These are phyloP conservation scores for Aureobasidium zeae DNA, from an alignment of 2,329 filamentous ascomycete genomes.

Conservation along the genomic window DNA sequence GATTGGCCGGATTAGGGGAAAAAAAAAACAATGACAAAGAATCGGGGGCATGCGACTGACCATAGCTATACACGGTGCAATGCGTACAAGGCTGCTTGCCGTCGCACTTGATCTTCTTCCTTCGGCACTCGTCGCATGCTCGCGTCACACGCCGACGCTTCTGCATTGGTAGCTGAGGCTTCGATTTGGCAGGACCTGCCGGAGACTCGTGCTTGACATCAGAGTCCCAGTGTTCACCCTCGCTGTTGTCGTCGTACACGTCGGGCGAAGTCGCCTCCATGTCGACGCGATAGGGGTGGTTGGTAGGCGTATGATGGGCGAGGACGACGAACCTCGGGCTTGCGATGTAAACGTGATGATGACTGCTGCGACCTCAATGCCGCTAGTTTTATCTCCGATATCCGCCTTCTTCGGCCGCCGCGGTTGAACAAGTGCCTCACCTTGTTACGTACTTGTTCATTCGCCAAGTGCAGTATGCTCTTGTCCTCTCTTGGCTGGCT, in stretches of 20 bases:
- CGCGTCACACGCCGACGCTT: constrained; percentile 81
- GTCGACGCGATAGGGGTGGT: neutral
- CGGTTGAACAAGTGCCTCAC: too few relatives aligned
- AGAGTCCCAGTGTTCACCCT: constrained; percentile 23
- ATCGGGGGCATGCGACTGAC: constrained; percentile 42
- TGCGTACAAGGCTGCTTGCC: constrained; percentile 60
- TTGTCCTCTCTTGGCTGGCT: neutral
- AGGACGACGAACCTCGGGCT: neutral
- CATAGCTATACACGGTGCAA: constrained; percentile 97
- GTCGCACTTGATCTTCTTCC: constrained; percentile 51
- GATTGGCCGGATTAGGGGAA: too few relatives aligned
- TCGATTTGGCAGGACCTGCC: constrained; percentile 16
- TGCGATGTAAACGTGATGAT: constrained; percentile 2
- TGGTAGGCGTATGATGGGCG: too few relatives aligned
- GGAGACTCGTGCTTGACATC: constrained; percentile 27
- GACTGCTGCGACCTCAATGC: constrained; percentile 7
- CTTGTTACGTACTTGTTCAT: constrained; percentile 5
- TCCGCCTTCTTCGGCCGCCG: constrained; percentile 8
- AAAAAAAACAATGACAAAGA: too few relatives aligned
- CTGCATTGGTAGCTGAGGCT: constrained; percentile 24
- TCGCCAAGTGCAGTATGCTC: constrained; percentile 2
- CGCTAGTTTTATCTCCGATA: constrained; percentile 11
- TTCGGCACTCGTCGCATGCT: constrained; percentile 79
- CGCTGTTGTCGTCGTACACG: constrained; percentile 26
- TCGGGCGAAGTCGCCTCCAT: constrained; percentile 28